phyloP scores from a whole-genome alignment of 2,329 filamentous ascomycete species.

The Capronia epimyces region DNA sequence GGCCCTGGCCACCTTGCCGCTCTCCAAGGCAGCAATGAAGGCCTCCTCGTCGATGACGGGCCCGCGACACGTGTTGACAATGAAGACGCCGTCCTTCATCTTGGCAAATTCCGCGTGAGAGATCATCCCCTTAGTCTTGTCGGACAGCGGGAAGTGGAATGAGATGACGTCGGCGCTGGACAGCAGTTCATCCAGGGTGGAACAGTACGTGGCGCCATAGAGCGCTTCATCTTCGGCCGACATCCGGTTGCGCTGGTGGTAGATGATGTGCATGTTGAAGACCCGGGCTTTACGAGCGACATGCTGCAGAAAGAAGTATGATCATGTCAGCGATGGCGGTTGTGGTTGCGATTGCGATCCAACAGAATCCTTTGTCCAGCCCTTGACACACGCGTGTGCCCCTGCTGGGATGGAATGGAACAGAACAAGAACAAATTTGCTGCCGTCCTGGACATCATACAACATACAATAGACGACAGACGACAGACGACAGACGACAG shows the following conservation, averaged over 20 bases:
- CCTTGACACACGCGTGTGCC: too few species aligned
- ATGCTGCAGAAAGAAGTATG: slow-evolving; percentile 1
- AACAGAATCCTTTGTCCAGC: neutral
- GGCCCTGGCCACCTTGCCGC: slow-evolving; percentile 43
- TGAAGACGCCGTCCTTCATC: slow-evolving; percentile 46
- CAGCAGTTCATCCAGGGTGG: slow-evolving; percentile 33
- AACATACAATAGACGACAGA: too few species aligned
- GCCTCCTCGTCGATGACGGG: slow-evolving; percentile 47
- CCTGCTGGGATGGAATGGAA: too few species aligned
- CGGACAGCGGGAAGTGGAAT: slow-evolving; percentile 34
- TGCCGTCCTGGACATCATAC: too few species aligned
- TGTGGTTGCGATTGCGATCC: neutral
- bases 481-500: neutral
- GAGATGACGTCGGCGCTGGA: slow-evolving; percentile 33
- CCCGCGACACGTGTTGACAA: slow-evolving; percentile 51
- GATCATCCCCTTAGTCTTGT: slow-evolving; percentile 35
- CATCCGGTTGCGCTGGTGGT: slow-evolving; percentile 65
- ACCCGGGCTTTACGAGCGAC: slow-evolving; percentile 56
- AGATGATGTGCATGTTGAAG: slow-evolving; percentile 70
- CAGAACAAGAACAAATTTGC: too few species aligned
- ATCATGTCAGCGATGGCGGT: too few species aligned
- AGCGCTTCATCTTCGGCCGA: slow-evolving; percentile 45
- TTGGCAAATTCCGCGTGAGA: slow-evolving; percentile 36
- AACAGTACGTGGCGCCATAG: slow-evolving; percentile 30
- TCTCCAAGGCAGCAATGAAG: slow-evolving; percentile 43